phyloP scores from a whole-genome alignment of 768 basidiomycete species.

The Leccinum arenicola region DNA sequence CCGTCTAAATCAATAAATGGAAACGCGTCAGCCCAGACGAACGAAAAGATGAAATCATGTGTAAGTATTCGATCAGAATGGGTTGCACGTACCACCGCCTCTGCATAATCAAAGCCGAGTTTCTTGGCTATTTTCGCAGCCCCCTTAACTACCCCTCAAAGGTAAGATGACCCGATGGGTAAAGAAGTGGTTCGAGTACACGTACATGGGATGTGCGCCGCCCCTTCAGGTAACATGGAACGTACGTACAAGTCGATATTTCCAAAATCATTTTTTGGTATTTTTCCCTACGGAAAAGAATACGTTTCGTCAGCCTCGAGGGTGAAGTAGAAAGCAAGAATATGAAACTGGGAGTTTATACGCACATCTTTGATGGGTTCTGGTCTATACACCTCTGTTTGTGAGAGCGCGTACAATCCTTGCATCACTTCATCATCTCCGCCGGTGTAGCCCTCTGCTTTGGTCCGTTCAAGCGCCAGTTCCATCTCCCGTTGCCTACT shows the following conservation, averaged over 20 bases:
- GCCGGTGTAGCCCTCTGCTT: constrained; percentile 35
- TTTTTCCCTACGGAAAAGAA: constrained; percentile 62
- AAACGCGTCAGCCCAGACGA: neutral
- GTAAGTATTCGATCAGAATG: constrained; percentile 8
- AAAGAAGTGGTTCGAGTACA: constrained; percentile 20
- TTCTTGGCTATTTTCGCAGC: constrained; percentile 85
- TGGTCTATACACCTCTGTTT: constrained; percentile 81
- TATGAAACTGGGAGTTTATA: constrained; percentile 44
- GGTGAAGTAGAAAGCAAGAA: constrained; percentile 4
- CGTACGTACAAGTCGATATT: constrained; percentile 96
- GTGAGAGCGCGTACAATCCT: constrained; percentile 78
- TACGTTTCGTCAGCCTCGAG: constrained; percentile 3
- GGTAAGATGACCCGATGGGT: constrained; percentile 6
- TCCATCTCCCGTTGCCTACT: constrained; percentile 73
- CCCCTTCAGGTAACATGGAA: constrained; percentile 90
- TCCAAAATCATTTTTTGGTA: constrained; percentile 95
- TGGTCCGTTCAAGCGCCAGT: constrained; percentile 43
- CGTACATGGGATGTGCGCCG: constrained; percentile 88
- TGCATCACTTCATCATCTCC: constrained; percentile 67
- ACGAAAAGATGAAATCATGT: constrained; percentile 7
- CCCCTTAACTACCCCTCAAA: constrained; percentile 61
- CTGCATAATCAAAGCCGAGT: constrained; percentile 87
- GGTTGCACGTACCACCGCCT: constrained; percentile 79
- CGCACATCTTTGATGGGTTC: constrained; percentile 83
- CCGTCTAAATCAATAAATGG: constrained; percentile 52